Evolutionary conservation across 805 yeast species (phyloP).

Genomic region (Saccharomycopsis microspora): DNA sequence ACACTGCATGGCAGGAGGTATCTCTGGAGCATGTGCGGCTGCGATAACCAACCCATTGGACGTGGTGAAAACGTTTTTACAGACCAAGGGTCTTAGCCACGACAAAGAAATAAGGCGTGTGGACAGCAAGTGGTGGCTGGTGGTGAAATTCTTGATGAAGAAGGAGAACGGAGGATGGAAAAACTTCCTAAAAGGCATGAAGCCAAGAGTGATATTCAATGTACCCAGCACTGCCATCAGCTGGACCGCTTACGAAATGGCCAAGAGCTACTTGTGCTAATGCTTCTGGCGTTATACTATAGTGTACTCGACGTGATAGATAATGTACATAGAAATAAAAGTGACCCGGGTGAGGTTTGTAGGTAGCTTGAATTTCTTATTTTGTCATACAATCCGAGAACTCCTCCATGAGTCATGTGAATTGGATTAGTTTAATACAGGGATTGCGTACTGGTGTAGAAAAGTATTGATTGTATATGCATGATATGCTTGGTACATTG

Average conservation of each 20-base stretch:
- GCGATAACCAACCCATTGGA: conserved; percentile 92
- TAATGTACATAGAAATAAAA: too few relatives aligned
- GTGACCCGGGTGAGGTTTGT: too few relatives aligned
- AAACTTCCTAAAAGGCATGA: conserved; percentile 76
- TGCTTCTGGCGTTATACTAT: neutral
- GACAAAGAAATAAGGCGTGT: conserved; percentile 6
- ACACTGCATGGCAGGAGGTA: conserved; percentile 87
- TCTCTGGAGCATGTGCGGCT: conserved; percentile 92
- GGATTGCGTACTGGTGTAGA: too few relatives aligned
- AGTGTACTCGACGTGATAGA: too few relatives aligned
- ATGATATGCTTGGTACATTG: too few relatives aligned
- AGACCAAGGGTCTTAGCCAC: conserved; percentile 33
- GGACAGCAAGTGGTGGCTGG: neutral
- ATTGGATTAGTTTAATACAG: too few relatives aligned
- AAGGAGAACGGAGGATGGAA: conserved; percentile 31
- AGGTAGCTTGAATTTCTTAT: too few relatives aligned
- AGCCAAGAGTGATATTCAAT: conserved; percentile 84
- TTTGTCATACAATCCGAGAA: too few relatives aligned
- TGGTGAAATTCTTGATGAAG: conserved; percentile 4
- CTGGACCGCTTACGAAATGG: conserved; percentile 98
- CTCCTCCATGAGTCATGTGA: too few relatives aligned
- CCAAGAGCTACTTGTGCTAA: conserved; percentile 51
- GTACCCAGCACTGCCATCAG: conserved; percentile 95
- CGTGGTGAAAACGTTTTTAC: conserved; percentile 83
- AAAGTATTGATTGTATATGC: too few relatives aligned